Base-by-base conservation (phyloP, 805 yeast genomes). In the Candida morakotiae region DNA sequence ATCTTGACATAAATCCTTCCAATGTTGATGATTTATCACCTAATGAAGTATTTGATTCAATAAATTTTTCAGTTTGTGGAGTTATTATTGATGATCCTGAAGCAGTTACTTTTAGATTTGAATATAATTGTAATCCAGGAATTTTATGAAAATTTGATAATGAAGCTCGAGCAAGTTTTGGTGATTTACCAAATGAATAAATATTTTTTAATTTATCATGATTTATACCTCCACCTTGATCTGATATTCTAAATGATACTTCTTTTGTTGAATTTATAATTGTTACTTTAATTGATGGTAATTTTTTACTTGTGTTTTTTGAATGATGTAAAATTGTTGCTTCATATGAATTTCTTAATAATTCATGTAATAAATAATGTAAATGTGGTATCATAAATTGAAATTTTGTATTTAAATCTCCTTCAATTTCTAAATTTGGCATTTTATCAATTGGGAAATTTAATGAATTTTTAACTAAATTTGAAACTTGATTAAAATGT, bases 331-430 rank as follows among this genome's bases (percentile, higher is more conserved):
- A 42, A 37, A 87, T 75, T 0, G 95, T 84, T 0, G 95, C 91
- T 53, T 87, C 94, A 48, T 78, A 75, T 3, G 94, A 77, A 54
- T 93, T 91, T 45, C 97, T 72, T 40, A 93, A 62, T 25, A 91
- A 81, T 58, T 91, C 98, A 16, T 96, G 93, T 36, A 89, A 67
- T 28, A 91, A 68, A 56, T 87, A 91, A 50, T 85, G 88, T 46
- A 93, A 66, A 63, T 91, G 98, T 3, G 88, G 81, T 9, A 83
- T 81, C 67, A 93, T 73, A 55, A 88, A 91, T 33, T 88, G 93
- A 57, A 93, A 87, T 13, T 70, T 70, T 17, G 81, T 67, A 40
- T 79, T 77, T 6, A 64, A 47, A 15, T 81, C 81, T 2, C 96
- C 96, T 41, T 83, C 84, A n/a, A 89, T 73, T 3, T 74, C 67